Percentiles rank a stretch among this genome's conserved stretches.
phyloP scores from a whole-genome alignment of 2,329 filamentous ascomycete genomes.

The Colletotrichum sublineola region DNA sequence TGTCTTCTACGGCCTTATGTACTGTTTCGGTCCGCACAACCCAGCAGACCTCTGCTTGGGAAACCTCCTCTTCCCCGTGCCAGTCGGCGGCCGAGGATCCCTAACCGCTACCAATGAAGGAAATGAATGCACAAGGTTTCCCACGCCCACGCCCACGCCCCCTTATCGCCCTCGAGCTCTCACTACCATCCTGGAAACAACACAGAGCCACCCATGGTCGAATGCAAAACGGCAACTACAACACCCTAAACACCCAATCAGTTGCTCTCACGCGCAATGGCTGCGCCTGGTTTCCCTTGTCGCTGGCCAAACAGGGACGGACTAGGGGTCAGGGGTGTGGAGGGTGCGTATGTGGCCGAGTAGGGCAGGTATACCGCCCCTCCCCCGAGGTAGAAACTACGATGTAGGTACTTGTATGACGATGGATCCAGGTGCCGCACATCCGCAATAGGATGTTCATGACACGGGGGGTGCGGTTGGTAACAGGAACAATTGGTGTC shows the following conservation, averaged over 20 bases:
- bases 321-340: slow-evolving; percentile 5
- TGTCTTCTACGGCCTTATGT: slow-evolving; percentile 33
- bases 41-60: slow-evolving; percentile 12
- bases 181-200: slow-evolving; percentile 9
- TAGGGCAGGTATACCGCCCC: not conserved
- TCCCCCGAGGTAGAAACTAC: slow-evolving; percentile 11
- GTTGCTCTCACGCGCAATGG: not conserved
- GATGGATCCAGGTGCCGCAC: slow-evolving; percentile 32
- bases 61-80: slow-evolving; percentile 6
- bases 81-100: slow-evolving; percentile 31
- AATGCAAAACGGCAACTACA: slow-evolving; percentile 29
- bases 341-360: slow-evolving; percentile 12
- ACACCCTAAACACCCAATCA: slow-evolving; percentile 19
- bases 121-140: not conserved
- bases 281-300: slow-evolving; percentile 24
- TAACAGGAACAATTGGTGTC: not conserved
- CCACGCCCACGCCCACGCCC: slow-evolving; percentile 4
- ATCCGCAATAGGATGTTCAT: slow-evolving; percentile 33
- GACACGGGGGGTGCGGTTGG: slow-evolving; percentile 12
- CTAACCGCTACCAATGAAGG: slow-evolving; percentile 11
- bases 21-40: slow-evolving; percentile 11
- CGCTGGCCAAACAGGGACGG: slow-evolving; percentile 18
- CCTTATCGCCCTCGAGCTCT: slow-evolving; percentile 15
- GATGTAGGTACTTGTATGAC: not conserved
- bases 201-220: slow-evolving; percentile 25